phyloP scores from a whole-genome alignment of 202 grass and related monocot genomes.

The Bolboschoenoplectus hybrid region DNA sequence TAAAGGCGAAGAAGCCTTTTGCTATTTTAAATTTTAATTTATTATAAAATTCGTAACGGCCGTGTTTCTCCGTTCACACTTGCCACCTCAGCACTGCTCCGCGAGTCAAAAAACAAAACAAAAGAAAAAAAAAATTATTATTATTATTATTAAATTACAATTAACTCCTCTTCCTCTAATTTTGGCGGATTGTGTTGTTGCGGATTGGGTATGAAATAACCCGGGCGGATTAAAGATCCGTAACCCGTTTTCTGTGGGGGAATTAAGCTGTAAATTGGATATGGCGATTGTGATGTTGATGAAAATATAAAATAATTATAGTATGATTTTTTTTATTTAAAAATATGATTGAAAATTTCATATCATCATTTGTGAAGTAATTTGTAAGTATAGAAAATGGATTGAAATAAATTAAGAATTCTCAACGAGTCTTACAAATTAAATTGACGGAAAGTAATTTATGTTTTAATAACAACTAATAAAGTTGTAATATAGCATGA shows the following conservation, averaged over 20 bases:
- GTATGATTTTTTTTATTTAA: neutral
- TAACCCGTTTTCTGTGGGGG: neutral
- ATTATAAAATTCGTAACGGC: neutral
- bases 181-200: no score
- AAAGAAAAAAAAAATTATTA: no score
- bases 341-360: neutral
- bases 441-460: neutral
- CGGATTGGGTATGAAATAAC: neutral
- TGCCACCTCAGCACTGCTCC: neutral
- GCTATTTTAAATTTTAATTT: neutral
- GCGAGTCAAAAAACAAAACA: no score
- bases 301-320: neutral
- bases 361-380: neutral
- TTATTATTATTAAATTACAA: no score
- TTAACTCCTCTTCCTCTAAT: no score
- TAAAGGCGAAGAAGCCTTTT: conserved; percentile 23
- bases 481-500: neutral
- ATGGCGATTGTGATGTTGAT: neutral
- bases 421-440: neutral
- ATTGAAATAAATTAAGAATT: neutral
- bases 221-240: neutral
- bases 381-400: neutral
- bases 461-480: neutral
- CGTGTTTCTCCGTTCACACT: neutral
- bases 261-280: neutral